phyloP scores from a whole-genome alignment of 495 filamentous ascomycete genomes.

The Pseudomonodictys pantanalensis region DNA sequence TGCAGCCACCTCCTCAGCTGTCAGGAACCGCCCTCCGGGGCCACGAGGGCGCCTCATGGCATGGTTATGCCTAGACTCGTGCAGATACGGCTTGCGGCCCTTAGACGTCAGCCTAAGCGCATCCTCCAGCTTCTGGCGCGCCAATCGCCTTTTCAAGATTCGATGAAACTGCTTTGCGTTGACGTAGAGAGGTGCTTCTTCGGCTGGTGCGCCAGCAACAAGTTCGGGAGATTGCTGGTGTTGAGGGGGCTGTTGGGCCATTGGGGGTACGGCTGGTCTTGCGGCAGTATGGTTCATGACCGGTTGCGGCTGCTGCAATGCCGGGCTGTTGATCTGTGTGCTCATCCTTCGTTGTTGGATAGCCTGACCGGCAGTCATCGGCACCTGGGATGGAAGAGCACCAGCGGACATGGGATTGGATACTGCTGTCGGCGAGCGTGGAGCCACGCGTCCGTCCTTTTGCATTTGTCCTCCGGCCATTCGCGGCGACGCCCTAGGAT shows the following conservation, averaged over 20 bases:
- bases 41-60: constrained; percentile 95
- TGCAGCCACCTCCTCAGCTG: constrained; percentile 92
- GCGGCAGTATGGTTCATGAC: constrained; percentile 53
- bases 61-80: constrained; percentile 98
- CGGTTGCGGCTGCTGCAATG: constrained; percentile 54
- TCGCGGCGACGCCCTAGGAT: constrained; percentile 57
- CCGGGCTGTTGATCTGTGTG: constrained; percentile 59
- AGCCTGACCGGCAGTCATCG: constrained; percentile 35
- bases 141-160: constrained; percentile 89
- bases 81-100: constrained; percentile 92
- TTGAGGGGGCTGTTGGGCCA: constrained; percentile 50
- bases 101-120: constrained; percentile 87
- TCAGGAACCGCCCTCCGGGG: constrained; percentile 95
- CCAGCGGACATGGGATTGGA: constrained; percentile 47
- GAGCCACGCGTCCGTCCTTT: constrained; percentile 51
- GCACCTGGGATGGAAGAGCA: constrained; percentile 37
- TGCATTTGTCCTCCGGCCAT: constrained; percentile 54
- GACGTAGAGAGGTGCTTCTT: constrained; percentile 94
- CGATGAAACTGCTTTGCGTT: constrained; percentile 99
- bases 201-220: constrained; percentile 62
- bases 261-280: constrained; percentile 30
- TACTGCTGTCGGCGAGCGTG: constrained; percentile 55
- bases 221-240: constrained; percentile 83
- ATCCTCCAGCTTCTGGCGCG: constrained; percentile 90
- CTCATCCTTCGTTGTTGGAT: constrained; percentile 56